Base-by-base conservation (phyloP, 2,329 filamentous ascomycete species). In the Trematosphaeria pertusa region DNA sequence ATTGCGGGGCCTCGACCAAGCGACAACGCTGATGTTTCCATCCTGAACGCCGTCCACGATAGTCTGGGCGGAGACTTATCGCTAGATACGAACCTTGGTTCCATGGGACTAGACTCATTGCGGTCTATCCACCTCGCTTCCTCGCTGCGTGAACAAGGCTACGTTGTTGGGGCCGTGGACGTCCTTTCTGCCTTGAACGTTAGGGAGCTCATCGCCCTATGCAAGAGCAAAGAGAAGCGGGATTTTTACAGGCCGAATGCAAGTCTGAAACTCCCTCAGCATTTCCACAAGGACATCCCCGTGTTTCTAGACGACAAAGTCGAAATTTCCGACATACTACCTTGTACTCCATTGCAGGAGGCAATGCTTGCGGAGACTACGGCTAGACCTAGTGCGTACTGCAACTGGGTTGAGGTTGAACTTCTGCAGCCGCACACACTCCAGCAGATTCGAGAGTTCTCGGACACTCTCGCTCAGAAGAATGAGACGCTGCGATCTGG, bases 331-430 rank as follows among this genome's bases (percentile, higher is more conserved):
- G 71, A 73, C 19, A 67, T 83, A 4, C 61, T 81, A 14, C 79
- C 80, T 4, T 94, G 89, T 65, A 92, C 86, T 3, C 80, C 85
- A 11, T 76, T 94, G 8, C 92, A 97, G 60, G 75, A 81, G 14
- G 86, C 89, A 1, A 95, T 96, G 90, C 77, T 96, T 12, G 78
- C 83, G 0, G 90, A 96, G 72, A 92, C 89, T 0, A 70, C 78
- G 2, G 77, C 75, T 14, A 76, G 86, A 49, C 54, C 77, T 2
- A 73, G 71, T 36, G 79, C 86, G 6, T 96, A 97, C 64, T 88
- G 87, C 72, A 97, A 96, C 58, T 86, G 86, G 76, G 75, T 94
- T 9, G 81, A 88, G 57, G 66, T 95, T 1, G 75, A 82, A n/a
- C 72, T 88, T 9, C 65, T 77, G 0, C 34, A 66, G 0, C 50